Percentiles rank a stretch among this genome's conserved stretches.
These are phyloP conservation scores for Thraustochytrium striatum DNA, from an alignment of 352 stramenopile species.

Conservation along the genomic window DNA sequence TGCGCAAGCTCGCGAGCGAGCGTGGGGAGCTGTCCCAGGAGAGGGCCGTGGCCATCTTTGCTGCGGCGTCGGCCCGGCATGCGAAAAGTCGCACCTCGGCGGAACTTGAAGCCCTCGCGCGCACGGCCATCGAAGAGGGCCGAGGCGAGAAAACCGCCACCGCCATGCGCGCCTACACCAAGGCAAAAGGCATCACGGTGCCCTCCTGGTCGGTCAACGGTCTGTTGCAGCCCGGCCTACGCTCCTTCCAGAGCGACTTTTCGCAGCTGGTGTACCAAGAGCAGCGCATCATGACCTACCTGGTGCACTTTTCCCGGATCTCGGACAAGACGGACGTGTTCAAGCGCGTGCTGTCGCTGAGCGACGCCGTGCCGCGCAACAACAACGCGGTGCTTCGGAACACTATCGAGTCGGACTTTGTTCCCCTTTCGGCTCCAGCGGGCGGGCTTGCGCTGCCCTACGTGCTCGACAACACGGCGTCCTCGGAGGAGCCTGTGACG, in stretches of 20 bases:
- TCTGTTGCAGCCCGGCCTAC: conserved; percentile 65
- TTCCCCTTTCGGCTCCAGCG: neutral
- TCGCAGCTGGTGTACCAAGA: conserved; percentile 73
- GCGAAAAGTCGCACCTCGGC: no score
- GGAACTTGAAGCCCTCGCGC: neutral
- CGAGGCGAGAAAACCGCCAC: neutral
- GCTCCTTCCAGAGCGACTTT: conserved; percentile 65
- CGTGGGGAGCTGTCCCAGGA: neutral
- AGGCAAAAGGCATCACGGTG: conserved; percentile 69
- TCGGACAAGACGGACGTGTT: conserved; percentile 59
- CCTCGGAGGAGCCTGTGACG: conserved; percentile 1
- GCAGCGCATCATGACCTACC: conserved; percentile 57
- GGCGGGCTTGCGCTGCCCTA: neutral
- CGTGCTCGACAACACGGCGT: neutral
- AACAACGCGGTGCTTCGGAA: neutral
- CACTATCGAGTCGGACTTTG: neutral
- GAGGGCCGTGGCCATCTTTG: neutral
- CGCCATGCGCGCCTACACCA: neutral
- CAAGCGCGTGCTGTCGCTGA: neutral
- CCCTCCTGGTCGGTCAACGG: conserved; percentile 76
- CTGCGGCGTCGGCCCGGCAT: neutral
- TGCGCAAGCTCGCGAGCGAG: neutral
- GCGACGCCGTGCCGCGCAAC: conserved; percentile 17
- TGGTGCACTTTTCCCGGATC: conserved; percentile 54
- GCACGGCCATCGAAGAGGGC: neutral